Percentiles rank a stretch among this genome's conserved stretches.
Conservation (phyloP, 2,329 filamentous ascomycete species). For the Teratosphaeria epicoccoides region DNA sequence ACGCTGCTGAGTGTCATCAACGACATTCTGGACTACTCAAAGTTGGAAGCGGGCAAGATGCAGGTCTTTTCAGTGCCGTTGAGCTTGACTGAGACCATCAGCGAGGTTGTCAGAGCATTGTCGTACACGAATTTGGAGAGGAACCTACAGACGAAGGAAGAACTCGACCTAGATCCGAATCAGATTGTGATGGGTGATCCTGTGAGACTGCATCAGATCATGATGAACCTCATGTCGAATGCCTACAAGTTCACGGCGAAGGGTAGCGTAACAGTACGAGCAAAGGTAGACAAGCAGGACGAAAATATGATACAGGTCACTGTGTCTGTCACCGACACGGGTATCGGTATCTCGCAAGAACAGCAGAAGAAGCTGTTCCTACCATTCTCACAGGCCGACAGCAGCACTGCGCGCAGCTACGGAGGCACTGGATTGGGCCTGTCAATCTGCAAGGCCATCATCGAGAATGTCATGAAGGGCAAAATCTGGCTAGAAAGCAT, state of each 20-base stretch:
- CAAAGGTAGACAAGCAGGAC: constrained; percentile 60
- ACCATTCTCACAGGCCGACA: constrained; percentile 87
- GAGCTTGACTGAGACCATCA: constrained; percentile 48
- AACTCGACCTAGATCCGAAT: constrained; percentile 44
- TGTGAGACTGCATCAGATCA: constrained; percentile 40
- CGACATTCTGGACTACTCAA: constrained; percentile 42
- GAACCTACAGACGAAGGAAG: constrained; percentile 48
- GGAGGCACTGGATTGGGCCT: constrained; percentile 83
- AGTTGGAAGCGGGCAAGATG: constrained; percentile 45
- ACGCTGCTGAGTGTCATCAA: constrained; percentile 44
- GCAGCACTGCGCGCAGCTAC: constrained; percentile 80
- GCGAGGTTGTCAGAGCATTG: constrained; percentile 52
- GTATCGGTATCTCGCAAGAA: constrained; percentile 78
- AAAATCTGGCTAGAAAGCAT: constrained; percentile 71
- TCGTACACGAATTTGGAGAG: constrained; percentile 53
- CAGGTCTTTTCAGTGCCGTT: constrained; percentile 49
- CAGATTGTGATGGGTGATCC: constrained; percentile 43
- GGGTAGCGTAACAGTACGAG: constrained; percentile 74
- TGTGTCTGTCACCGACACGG: constrained; percentile 80
- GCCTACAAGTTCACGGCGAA: constrained; percentile 88
- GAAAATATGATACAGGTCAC: constrained; percentile 61
- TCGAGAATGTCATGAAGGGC: constrained; percentile 85
- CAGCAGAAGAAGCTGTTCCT: constrained; percentile 78
- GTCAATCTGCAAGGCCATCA: constrained; percentile 88
- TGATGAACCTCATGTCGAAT: constrained; percentile 79